A percentile compares a stretch with the other conserved stretches of the same genome.
These are phyloP conservation scores for Astragalus membranaceus DNA, from an alignment of 306 rosid genomes.

Conservation along the genomic window DNA sequence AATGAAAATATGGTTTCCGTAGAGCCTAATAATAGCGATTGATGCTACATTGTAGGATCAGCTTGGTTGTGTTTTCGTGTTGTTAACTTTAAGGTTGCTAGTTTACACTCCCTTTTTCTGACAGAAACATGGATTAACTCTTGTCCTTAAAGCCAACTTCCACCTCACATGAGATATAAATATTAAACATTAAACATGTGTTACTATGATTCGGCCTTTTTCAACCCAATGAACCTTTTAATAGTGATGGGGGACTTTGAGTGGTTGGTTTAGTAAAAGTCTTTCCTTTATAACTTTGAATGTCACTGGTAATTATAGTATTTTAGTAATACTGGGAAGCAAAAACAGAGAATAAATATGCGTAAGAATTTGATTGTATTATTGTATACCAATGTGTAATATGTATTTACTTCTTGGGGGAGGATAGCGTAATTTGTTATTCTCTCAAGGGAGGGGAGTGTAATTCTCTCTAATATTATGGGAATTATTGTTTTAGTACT, in stretches of 20 bases:
- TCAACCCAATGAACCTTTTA: too few relatives aligned
- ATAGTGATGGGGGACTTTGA: too few relatives aligned
- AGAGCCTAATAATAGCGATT: neutral
- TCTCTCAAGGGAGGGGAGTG: neutral
- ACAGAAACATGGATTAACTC: too few relatives aligned
- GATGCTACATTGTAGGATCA: neutral
- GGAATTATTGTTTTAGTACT: neutral
- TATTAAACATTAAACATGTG: too few relatives aligned
- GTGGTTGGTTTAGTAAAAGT: neutral
- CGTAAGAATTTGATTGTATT: neutral
- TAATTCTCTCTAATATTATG: neutral
- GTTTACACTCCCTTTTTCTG: too few relatives aligned
- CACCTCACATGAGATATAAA: too few relatives aligned
- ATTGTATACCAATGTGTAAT: neutral
- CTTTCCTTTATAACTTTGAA: neutral
- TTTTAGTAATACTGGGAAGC: neutral
- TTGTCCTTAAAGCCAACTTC: too few relatives aligned
- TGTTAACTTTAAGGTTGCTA: neutral
- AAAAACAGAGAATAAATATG: neutral
- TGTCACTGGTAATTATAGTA: neutral
- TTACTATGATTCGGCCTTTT: too few relatives aligned
- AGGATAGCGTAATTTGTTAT: neutral
- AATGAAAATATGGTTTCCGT: neutral
- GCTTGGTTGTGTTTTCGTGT: neutral
- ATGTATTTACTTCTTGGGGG: neutral